phyloP scores from a whole-genome alignment of 1,284 basidiomycete species.

The Apiotrichum gracile region DNA sequence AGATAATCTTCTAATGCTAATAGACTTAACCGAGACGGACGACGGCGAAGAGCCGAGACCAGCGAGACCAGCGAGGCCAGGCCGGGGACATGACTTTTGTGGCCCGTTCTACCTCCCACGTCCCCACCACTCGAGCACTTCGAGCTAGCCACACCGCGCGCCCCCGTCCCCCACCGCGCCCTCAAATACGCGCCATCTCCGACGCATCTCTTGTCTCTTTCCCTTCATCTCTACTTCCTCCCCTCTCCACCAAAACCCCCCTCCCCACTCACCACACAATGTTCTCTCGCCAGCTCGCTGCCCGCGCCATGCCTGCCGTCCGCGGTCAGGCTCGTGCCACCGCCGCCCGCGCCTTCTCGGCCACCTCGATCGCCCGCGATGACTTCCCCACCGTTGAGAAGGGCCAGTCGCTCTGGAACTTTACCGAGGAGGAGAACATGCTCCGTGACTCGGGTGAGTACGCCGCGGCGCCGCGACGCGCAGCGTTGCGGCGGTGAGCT shows the following conservation, averaged over 20 bases:
- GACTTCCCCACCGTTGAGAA: conserved; percentile 40
- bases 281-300: conserved; percentile 9
- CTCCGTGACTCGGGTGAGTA: conserved; percentile 72
- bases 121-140: background rate
- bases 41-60: too few relatives aligned
- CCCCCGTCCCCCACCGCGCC: background rate
- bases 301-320: conserved; percentile 12
- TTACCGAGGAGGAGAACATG: conserved; percentile 88
- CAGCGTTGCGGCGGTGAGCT: too few relatives aligned
- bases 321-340: conserved; percentile 13
- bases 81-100: too few relatives aligned
- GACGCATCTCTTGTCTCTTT: background rate
- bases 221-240: background rate
- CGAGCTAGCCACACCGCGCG: background rate
- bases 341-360: conserved; percentile 17
- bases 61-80: too few relatives aligned
- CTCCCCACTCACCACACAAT: conserved; percentile 8
- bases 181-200: background rate
- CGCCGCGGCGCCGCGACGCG: background rate
- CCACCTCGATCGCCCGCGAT: conserved; percentile 19
- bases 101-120: too few relatives aligned
- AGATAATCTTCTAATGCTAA: too few relatives aligned
- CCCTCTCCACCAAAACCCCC: background rate
- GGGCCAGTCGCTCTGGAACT: conserved; percentile 56
- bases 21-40: too few relatives aligned